These are phyloP conservation scores for Stephania yunnanensis DNA, from an alignment of 164 flowering plant genomes.

Conservation along the genomic window DNA sequence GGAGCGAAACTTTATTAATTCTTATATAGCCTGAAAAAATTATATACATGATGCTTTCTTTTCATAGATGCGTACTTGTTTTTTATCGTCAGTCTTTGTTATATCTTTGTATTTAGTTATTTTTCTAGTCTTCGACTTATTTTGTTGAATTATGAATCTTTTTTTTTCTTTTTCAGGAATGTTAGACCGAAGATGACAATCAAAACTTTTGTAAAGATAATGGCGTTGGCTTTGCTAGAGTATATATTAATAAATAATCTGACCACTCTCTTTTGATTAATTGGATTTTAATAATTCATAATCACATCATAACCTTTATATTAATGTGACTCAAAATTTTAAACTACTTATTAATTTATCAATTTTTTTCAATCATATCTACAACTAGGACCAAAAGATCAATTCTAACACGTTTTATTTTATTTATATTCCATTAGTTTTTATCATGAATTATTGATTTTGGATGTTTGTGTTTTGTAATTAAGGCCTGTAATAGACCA, in stretches of 20 bases:
- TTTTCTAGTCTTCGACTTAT: neutral
- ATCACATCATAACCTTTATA: neutral
- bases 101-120: no score
- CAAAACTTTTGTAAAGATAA: neutral
- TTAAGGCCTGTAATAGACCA: constrained; percentile 85
- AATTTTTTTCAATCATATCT: no score
- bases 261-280: neutral
- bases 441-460: no score
- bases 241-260: neutral
- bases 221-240: neutral
- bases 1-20: neutral
- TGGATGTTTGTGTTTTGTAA: no score
- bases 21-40: neutral
- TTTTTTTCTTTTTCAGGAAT: neutral
- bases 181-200: neutral
- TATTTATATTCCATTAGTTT: no score
- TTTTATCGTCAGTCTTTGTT: neutral
- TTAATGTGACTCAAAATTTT: no score
- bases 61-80: no score
- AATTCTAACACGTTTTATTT: no score
- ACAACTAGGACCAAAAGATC: no score
- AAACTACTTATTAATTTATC: no score
- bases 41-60: no score
- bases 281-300: neutral
- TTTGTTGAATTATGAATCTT: neutral